Evolutionary conservation across 176 grass and related monocot species (phyloP).

Genomic region (Paspalum vaginatum): DNA sequence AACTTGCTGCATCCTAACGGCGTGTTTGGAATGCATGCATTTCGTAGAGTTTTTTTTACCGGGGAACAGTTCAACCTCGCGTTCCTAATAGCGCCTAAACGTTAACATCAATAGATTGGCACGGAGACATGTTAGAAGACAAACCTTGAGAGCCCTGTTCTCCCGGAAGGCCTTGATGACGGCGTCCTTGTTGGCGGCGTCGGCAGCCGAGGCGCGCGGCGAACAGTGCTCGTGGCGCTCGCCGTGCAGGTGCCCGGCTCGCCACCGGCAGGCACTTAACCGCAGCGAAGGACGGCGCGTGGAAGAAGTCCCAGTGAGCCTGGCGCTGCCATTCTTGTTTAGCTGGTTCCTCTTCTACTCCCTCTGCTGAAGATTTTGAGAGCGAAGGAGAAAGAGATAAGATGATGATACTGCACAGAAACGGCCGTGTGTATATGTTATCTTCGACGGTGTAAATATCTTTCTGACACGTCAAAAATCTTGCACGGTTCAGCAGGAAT

Average conservation of each 20-base stretch:
- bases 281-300: slow-evolving; percentile 41
- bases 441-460: slow-evolving; percentile 36
- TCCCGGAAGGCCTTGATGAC: slow-evolving; percentile 69
- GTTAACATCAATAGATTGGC: background rate
- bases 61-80: background rate
- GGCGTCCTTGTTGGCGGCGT: slow-evolving; percentile 51
- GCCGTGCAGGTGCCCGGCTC: background rate
- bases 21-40: background rate
- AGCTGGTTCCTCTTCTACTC: background rate
- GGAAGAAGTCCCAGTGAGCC: slow-evolving; percentile 54
- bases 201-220: slow-evolving; percentile 54
- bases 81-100: slow-evolving; percentile 6
- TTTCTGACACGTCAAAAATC: slow-evolving; percentile 24
- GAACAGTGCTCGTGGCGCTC: slow-evolving; percentile 46
- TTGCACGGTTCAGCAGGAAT: background rate
- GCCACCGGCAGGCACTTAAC: slow-evolving; percentile 10
- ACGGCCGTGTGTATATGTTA: slow-evolving; percentile 14
- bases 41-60: background rate
- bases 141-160: slow-evolving; percentile 83
- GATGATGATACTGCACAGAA: slow-evolving; percentile 1
- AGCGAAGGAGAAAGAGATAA: slow-evolving; percentile 46
- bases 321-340: slow-evolving; percentile 46
- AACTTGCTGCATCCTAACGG: background rate
- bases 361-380: background rate
- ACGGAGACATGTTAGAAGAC: background rate